Percentiles rank a stretch among this genome's conserved stretches.
Evolutionary conservation across 75 land plant genomes (phyloP).

Genomic region (Pinus tabuliformis): DNA sequence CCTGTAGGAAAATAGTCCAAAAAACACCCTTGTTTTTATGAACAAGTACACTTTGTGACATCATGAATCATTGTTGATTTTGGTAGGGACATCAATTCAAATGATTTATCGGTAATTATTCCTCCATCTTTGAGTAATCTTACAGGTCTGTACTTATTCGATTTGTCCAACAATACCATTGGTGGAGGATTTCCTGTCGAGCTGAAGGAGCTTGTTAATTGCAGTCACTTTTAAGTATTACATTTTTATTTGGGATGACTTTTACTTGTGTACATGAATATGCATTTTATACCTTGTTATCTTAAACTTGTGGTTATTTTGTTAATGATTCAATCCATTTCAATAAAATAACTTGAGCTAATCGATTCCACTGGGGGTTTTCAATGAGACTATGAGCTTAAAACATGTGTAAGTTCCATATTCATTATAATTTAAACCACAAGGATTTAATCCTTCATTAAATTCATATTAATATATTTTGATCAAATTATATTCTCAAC

Average conservation of each 20-base stretch:
- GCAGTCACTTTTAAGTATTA: slow-evolving; percentile 3
- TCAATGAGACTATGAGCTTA: slow-evolving; percentile 38
- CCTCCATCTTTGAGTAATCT: slow-evolving; percentile 65
- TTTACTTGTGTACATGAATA: neutral
- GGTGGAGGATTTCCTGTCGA: slow-evolving; percentile 56
- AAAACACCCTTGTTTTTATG: neutral
- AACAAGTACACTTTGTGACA: neutral
- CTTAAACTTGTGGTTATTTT: too few species aligned
- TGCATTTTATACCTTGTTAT: too few species aligned
- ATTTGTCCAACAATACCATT: slow-evolving; percentile 57
- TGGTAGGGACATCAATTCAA: slow-evolving; percentile 62
- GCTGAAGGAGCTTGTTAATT: slow-evolving; percentile 4
- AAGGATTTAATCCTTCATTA: neutral
- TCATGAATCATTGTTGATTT: neutral
- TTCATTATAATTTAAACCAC: too few species aligned
- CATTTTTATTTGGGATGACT: neutral
- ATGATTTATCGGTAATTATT: slow-evolving; percentile 54
- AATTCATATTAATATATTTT: neutral
- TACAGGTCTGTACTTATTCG: slow-evolving; percentile 54
- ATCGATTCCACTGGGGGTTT: slow-evolving; percentile 44
- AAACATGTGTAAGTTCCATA: slow-evolving; percentile 63
- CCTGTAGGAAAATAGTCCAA: slow-evolving; percentile 41
- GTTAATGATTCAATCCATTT: slow-evolving; percentile 45
- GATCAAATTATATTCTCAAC: neutral
- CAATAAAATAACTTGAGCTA: slow-evolving; percentile 67